These are phyloP conservation scores for Leccinum longicurvipes DNA, from an alignment of 768 basidiomycete genomes.

Conservation along the genomic window DNA sequence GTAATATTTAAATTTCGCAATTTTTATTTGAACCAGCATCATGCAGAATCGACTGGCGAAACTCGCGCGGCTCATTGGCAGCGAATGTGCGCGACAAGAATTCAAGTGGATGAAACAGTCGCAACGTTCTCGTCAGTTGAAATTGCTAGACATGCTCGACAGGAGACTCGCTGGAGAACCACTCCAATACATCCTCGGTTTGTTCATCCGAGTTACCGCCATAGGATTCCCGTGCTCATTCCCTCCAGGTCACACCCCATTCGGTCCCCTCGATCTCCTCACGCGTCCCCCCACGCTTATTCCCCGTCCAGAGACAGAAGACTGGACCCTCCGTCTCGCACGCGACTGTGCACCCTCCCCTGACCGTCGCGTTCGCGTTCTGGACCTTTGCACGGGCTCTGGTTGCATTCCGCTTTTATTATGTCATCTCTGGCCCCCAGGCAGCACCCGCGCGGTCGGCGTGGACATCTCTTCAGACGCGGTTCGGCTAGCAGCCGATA, in stretches of 20 bases:
- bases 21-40: background rate
- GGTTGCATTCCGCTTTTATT: constrained; percentile 91
- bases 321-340: constrained; percentile 68
- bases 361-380: constrained; percentile 39
- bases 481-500: constrained; percentile 45
- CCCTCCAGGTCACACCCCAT: constrained; percentile 68
- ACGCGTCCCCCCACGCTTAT: constrained; percentile 82
- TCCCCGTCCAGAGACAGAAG: constrained; percentile 92
- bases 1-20: constrained; percentile 18
- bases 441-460: constrained; percentile 52
- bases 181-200: constrained; percentile 88
- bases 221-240: background rate
- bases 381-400: constrained; percentile 93
- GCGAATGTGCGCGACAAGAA: constrained; percentile 38
- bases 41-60: constrained; percentile 22
- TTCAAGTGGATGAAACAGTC: constrained; percentile 46
- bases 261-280: constrained; percentile 77
- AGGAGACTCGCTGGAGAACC: constrained; percentile 71
- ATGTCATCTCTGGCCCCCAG: constrained; percentile 58
- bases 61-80: constrained; percentile 36
- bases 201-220: constrained; percentile 5
- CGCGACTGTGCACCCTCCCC: constrained; percentile 37
- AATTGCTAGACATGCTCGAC: constrained; percentile 43
- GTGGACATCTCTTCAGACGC: constrained; percentile 71
- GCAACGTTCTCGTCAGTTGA: background rate